Percentiles rank a stretch among this genome's conserved stretches.
Conservation (phyloP, 805 yeast species). For the Metschnikowia lochheadii region DNA sequence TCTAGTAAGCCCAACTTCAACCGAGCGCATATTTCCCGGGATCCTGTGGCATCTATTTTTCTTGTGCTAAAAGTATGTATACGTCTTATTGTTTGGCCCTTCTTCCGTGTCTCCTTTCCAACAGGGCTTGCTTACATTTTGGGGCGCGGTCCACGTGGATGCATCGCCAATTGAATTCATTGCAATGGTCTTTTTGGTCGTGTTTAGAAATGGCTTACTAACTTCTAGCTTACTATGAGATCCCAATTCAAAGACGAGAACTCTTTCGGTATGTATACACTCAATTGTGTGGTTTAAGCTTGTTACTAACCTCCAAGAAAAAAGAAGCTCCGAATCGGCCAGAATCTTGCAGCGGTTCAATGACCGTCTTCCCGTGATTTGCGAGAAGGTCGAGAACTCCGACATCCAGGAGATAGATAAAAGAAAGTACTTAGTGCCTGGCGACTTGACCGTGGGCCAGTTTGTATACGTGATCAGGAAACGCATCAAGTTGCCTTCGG, state of each 20-base stretch:
- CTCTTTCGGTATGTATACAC: slow-evolving; percentile 71
- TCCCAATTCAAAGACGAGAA: slow-evolving; percentile 94
- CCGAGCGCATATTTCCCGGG: background rate
- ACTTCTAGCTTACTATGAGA: slow-evolving; percentile 50
- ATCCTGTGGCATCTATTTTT: background rate
- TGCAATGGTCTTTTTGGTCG: no score
- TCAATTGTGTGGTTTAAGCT: background rate
- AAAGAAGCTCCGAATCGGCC: slow-evolving; percentile 91
- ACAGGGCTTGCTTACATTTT: slow-evolving; percentile 1
- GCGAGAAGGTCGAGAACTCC: slow-evolving; percentile 95
- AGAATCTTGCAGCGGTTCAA: slow-evolving; percentile 84
- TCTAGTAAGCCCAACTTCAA: background rate
- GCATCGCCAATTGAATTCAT: background rate
- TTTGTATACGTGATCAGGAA: slow-evolving; percentile 96
- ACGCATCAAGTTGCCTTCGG: slow-evolving; percentile 92
- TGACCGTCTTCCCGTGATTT: slow-evolving; percentile 93
- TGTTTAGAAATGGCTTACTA: background rate
- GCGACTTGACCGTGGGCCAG: slow-evolving; percentile 95
- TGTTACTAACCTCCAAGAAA: slow-evolving; percentile 44
- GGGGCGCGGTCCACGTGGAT: slow-evolving; percentile 4
- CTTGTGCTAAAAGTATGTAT: slow-evolving; percentile 2
- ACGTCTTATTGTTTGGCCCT: background rate
- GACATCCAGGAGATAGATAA: slow-evolving; percentile 96
- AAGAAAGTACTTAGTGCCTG: slow-evolving; percentile 94
- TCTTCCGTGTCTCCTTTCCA: background rate